Base-by-base conservation (phyloP, 177 flowering plant species). In the Tripterygium wilfordii region DNA sequence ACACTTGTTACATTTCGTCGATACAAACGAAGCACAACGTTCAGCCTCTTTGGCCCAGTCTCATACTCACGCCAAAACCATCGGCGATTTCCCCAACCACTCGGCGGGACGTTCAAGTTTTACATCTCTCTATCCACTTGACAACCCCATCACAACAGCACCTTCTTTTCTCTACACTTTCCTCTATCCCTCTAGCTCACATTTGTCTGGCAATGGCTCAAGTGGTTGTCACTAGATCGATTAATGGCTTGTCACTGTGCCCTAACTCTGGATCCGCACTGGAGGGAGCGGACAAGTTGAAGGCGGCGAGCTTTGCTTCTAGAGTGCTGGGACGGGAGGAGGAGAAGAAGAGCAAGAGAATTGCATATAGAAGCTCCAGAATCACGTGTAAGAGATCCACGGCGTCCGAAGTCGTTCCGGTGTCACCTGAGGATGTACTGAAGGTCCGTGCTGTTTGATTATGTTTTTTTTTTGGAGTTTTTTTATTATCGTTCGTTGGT, bases 371-470 rank as follows among this genome's bases (percentile, higher is more conserved):
- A n/a, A n/a, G n/a, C n/a, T n/a, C n/a, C n/a, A n/a, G n/a, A 19
- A 37, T 36, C 17, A 21, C 33, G 40, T 36, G 30, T 15, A 56
- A 48, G 71, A 72, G 71, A 66, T 62, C 83, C 40, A n/a, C 54
- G 18, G 80, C 71, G 56, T 25, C 67, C 16, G 48, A 64, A 32
- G 73, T 77, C 45, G 37, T 80, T 22, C 85, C 89, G 0, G 70
- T 80, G 4, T 38, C 89, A 8, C 74, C 87, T 0, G 79, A 78
- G 44, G 85, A 78, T 20, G 60, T 60, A 10, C 71, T 76, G 0
- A 51, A 67, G 74, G 76, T 75, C 23, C 13, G 42, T 39, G 8
- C 20, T 33, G 9, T 51, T 41, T 19, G 27, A n/a, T 10, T 32
- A 32, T 4, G 36, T 10, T 32, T 5, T 32, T 12, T 32, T n/a